Evolutionary conservation across 129 eudicot genomes (phyloP).

Genomic region (Flaveria sonorensis): DNA sequence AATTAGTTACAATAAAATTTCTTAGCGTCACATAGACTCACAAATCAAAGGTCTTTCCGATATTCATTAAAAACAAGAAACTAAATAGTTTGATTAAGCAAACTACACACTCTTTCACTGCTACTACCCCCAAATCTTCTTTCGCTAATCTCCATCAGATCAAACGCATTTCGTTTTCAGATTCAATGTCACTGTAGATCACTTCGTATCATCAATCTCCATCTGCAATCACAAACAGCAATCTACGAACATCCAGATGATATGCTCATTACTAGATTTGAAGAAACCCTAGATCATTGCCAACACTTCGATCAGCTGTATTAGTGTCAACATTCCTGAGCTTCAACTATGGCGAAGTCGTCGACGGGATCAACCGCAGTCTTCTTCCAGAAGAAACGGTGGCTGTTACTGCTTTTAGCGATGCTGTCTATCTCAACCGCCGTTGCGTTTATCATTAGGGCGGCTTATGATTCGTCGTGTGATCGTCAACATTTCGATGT

Average conservation of each 20-base stretch:
- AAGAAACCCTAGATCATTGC: conserved; percentile 37
- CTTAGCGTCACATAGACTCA: too few species aligned
- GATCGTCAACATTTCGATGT: conserved; percentile 37
- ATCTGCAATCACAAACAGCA: conserved; percentile 11
- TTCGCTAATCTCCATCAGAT: background rate
- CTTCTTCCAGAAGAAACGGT: conserved; percentile 53
- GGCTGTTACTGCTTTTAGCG: conserved; percentile 54
- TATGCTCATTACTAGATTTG: background rate
- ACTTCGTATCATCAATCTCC: background rate
- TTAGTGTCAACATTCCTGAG: background rate
- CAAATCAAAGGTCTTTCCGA: background rate
- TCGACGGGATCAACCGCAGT: conserved; percentile 22
- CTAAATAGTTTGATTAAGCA: background rate
- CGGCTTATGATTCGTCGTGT: conserved; percentile 58
- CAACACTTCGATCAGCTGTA: background rate
- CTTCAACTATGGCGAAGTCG: conserved; percentile 59
- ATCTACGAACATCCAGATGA: conserved; percentile 10
- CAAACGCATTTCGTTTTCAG: conserved; percentile 5
- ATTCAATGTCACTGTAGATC: conserved; percentile 9
- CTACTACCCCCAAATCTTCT: conserved; percentile 16
- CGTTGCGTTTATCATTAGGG: conserved; percentile 63
- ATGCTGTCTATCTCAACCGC: conserved; percentile 61
- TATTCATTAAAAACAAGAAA: background rate
- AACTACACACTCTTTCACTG: conserved; percentile 9
- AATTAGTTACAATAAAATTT: too few species aligned